phyloP scores from a whole-genome alignment of 768 basidiomycete genomes.

The Tricholoma flavovirens region DNA sequence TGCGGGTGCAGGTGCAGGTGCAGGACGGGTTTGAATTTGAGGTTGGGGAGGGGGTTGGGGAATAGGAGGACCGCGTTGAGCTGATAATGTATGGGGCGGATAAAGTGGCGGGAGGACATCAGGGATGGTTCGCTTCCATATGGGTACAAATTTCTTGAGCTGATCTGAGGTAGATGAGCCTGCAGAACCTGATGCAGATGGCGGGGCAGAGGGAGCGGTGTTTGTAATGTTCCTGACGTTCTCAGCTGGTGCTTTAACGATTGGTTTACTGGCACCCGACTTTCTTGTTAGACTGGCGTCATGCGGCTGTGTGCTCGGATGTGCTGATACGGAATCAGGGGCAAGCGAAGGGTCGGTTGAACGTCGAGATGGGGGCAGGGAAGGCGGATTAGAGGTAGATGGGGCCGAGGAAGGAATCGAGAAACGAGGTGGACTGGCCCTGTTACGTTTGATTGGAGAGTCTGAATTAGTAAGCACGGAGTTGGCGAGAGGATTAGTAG shows the following conservation, averaged over 20 bases:
- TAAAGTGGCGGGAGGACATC: slow-evolving; percentile 22
- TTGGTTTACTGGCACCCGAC: neutral
- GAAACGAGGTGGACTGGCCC: slow-evolving; percentile 19
- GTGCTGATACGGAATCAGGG: slow-evolving; percentile 2
- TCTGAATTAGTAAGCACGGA: neutral
- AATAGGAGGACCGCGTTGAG: slow-evolving; percentile 11
- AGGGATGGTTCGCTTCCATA: slow-evolving; percentile 36
- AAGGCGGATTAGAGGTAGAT: slow-evolving; percentile 13
- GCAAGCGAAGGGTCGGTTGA: slow-evolving; percentile 15
- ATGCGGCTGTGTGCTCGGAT: slow-evolving; percentile 4
- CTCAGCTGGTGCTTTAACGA: neutral
- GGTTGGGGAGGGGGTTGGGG: neutral
- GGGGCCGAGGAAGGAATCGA: slow-evolving; percentile 13
- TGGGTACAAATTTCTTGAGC: slow-evolving; percentile 31
- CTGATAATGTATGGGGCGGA: slow-evolving; percentile 18
- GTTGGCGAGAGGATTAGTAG: slow-evolving; percentile 4
- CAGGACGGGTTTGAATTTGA: neutral
- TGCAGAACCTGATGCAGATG: slow-evolving; percentile 22
- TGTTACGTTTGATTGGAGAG: slow-evolving; percentile 11
- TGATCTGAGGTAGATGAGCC: slow-evolving; percentile 2
- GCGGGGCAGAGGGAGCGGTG: slow-evolving; percentile 18
- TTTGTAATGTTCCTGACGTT: neutral
- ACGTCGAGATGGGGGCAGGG: slow-evolving; percentile 11
- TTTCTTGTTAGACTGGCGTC: neutral
- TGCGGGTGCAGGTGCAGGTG: neutral